A percentile compares a stretch with the other conserved stretches of the same genome.
Evolutionary conservation across 176 grass and related monocot species (phyloP).

Genomic region (Musa acuminata): DNA sequence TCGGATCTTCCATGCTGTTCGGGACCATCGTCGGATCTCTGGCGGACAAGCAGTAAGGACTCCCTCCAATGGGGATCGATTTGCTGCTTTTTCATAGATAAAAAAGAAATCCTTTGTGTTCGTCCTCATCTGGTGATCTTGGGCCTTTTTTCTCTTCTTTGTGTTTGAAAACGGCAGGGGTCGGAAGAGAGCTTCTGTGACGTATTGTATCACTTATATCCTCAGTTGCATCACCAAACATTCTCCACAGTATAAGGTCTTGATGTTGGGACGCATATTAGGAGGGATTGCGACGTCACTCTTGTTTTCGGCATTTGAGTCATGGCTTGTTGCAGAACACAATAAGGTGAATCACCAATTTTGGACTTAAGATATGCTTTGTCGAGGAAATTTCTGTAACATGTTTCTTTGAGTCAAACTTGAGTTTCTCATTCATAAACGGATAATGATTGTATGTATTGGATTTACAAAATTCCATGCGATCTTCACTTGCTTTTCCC

Average conservation of each 20-base stretch:
- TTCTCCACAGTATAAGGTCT: conserved; percentile 14
- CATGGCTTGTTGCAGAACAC: conserved; percentile 24
- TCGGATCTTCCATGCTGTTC: conserved; percentile 25
- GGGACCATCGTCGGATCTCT: conserved; percentile 19
- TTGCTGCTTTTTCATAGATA: too few relatives aligned
- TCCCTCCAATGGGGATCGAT: background rate
- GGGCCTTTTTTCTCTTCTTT: background rate
- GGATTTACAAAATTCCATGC: too few relatives aligned
- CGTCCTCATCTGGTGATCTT: too few relatives aligned
- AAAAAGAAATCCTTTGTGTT: too few relatives aligned
- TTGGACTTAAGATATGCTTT: background rate
- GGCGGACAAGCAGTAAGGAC: conserved; percentile 16
- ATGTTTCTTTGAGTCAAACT: background rate
- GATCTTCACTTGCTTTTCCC: too few relatives aligned
- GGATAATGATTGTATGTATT: too few relatives aligned
- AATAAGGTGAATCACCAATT: conserved; percentile 6
- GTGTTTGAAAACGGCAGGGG: conserved; percentile 6
- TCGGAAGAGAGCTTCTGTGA: conserved; percentile 14
- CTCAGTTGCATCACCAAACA: conserved; percentile 20
- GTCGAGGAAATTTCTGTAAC: background rate
- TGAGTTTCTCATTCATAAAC: too few relatives aligned
- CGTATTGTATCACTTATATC: conserved; percentile 17
- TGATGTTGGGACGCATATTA: conserved; percentile 17
- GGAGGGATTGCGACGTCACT: conserved; percentile 16
- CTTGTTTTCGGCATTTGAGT: conserved; percentile 22